These are phyloP conservation scores for Xylaria scruposa DNA, from an alignment of 495 filamentous ascomycete species.

Conservation along the genomic window DNA sequence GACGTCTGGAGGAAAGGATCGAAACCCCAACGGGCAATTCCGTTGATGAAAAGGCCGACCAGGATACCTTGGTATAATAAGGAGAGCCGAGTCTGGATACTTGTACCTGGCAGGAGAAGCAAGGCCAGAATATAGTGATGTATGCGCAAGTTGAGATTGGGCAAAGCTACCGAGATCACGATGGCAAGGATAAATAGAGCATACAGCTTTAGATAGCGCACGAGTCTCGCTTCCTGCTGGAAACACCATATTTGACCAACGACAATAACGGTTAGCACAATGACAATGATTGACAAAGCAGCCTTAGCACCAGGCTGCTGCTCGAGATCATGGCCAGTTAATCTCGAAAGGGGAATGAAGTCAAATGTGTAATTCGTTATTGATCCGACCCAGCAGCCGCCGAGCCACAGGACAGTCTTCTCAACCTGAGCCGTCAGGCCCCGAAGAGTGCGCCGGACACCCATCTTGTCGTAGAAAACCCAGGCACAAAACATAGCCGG, in stretches of 20 bases:
- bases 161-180: constrained; percentile 71
- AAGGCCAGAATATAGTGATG: constrained; percentile 95
- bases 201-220: constrained; percentile 77
- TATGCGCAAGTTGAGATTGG: constrained; percentile 84
- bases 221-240: constrained; percentile 72
- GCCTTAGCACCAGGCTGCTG: constrained; percentile 78
- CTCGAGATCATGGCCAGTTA: constrained; percentile 77
- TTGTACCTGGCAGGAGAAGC: constrained; percentile 79
- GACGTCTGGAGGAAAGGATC: constrained; percentile 88
- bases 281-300: constrained; percentile 71
- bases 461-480: constrained; percentile 77
- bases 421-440: constrained; percentile 71
- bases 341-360: constrained; percentile 79
- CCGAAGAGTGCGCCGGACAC: constrained; percentile 54
- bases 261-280: constrained; percentile 64
- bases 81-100: constrained; percentile 78
- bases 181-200: constrained; percentile 61
- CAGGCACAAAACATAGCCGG: constrained; percentile 78
- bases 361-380: constrained; percentile 86
- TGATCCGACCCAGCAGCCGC: constrained; percentile 77
- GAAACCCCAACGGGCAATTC: constrained; percentile 92
- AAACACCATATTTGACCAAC: constrained; percentile 77
- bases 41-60: constrained; percentile 89
- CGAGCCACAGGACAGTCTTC: constrained; percentile 77
- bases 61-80: constrained; percentile 88